Evolutionary conservation across 371 early-diverging fungal species (phyloP), one percentile per base, ranked within the genome.

Genomic region (Mortierella sp.): DNA sequence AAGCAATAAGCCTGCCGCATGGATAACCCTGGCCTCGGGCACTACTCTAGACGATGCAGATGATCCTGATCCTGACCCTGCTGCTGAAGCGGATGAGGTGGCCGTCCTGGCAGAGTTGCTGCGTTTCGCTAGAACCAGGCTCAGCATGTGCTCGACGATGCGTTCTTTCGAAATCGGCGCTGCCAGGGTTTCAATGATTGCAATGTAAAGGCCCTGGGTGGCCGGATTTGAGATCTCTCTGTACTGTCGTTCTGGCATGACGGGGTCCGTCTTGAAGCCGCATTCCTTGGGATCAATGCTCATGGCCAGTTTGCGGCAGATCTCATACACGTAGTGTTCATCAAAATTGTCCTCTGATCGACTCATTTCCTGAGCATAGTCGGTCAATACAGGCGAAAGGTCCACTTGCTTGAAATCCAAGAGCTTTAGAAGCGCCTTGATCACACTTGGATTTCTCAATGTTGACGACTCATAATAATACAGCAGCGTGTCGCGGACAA

Each of bases 161-260:
- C 64, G 73, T 12, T 72, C 72, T 24, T 86, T 84, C 1, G 78
- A 52, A 5, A 86, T 64, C 0, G 88, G 87, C 0, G 85, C 81
- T 19, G 86, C 57, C 62, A 93, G 78, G 26, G 89, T 72, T 65
- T 93, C 94, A 19, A 93, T 81, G n/a, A 85, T 84, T 6, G 89
- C 89, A 39, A 87, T 84, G 19, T 82, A 82, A 34, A 93, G 80
- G 0, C 85, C 89, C 57, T 86, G 84, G 15, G 91, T 81, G 14
- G 89, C 87, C 14, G 94, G 93, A 50, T 90, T 93, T 1, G 92
- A 83, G 32, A 93, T 89, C 71, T 93, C 94, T 34, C 93, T 84
- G 63, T 90, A 93, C 65, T 92, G 92, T 0, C 90, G 82, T 66
- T 93, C 93, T 0, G 94, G 93, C 55, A 92, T 68, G 11, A 79